phyloP scores from a whole-genome alignment of 306 rosid genomes.

The Hippophae gyantsensis region DNA sequence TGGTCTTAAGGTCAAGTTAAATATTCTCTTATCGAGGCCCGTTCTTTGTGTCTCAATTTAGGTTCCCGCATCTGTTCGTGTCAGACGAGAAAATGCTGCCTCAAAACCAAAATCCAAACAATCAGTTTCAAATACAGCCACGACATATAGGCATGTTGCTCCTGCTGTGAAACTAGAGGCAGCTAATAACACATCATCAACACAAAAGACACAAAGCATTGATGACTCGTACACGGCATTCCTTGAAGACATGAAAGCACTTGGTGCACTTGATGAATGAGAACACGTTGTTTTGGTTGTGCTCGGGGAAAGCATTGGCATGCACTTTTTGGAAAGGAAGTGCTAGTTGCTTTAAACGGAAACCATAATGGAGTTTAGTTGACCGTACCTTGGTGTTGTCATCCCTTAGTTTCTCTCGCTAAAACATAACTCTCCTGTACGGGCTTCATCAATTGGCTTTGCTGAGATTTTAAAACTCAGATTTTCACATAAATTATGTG shows the following conservation, averaged over 20 bases:
- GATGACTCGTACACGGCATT: slow-evolving; percentile 67
- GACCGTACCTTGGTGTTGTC: no score
- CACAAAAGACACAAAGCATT: slow-evolving; percentile 54
- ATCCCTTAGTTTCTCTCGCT: no score
- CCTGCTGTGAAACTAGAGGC: slow-evolving; percentile 44
- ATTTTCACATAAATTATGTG: no score
- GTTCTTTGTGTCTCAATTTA: slow-evolving; percentile 23
- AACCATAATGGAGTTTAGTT: no score
- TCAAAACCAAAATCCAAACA: slow-evolving; percentile 60
- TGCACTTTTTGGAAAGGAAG: not conserved
- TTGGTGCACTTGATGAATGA: slow-evolving; percentile 81
- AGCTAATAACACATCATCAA: slow-evolving; percentile 39
- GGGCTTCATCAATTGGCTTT: no score
- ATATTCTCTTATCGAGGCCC: not conserved
- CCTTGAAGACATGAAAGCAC: slow-evolving; percentile 80
- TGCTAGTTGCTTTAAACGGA: slow-evolving; percentile 2
- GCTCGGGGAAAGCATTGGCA: slow-evolving; percentile 1
- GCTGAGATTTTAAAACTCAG: no score
- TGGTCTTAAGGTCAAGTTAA: no score
- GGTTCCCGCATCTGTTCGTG: slow-evolving; percentile 95
- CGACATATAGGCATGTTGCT: slow-evolving; percentile 27
- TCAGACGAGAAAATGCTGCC: slow-evolving; percentile 65
- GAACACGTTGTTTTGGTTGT: not conserved
- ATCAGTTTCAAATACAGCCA: slow-evolving; percentile 30
- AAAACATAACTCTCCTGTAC: no score